These are phyloP conservation scores for Arctium lappa DNA, from an alignment of 129 eudicot species.

Conservation along the genomic window DNA sequence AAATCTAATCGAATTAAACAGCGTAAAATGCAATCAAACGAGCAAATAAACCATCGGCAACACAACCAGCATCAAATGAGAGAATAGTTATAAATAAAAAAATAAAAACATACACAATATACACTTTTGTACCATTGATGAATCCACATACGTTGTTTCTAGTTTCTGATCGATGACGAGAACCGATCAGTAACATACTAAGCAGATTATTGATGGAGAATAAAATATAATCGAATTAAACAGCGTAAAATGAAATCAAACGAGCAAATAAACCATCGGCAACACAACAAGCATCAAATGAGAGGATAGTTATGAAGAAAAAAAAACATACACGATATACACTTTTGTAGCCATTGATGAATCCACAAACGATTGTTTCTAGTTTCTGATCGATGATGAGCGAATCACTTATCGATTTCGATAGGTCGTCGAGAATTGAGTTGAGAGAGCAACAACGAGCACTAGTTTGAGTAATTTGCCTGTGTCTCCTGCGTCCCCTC, in stretches of 20 bases:
- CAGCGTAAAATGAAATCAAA: neutral
- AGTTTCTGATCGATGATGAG: neutral
- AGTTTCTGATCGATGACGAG: neutral
- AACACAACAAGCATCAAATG: neutral
- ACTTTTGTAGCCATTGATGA: constrained; percentile 61
- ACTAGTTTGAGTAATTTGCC: neutral
- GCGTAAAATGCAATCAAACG: neutral
- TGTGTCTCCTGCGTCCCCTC: neutral
- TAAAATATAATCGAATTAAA: neutral
- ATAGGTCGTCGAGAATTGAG: neutral
- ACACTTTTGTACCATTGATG: constrained; percentile 62
- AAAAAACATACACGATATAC: constrained; percentile 54
- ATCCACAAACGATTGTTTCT: constrained; percentile 3
- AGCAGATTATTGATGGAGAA: neutral
- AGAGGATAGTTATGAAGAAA: neutral
- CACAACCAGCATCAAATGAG: neutral
- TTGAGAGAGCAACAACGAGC: neutral
- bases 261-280: neutral
- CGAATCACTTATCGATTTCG: neutral
- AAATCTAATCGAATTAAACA: neutral
- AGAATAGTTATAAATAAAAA: neutral
- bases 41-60: neutral
- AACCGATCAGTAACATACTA: no score
- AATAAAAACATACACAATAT: constrained; percentile 64
- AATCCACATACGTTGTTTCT: constrained; percentile 3